A percentile compares a stretch with the other conserved stretches of the same genome.
These are phyloP conservation scores for Actinidia arguta DNA, from an alignment of 179 eudicot genomes.

Conservation along the genomic window DNA sequence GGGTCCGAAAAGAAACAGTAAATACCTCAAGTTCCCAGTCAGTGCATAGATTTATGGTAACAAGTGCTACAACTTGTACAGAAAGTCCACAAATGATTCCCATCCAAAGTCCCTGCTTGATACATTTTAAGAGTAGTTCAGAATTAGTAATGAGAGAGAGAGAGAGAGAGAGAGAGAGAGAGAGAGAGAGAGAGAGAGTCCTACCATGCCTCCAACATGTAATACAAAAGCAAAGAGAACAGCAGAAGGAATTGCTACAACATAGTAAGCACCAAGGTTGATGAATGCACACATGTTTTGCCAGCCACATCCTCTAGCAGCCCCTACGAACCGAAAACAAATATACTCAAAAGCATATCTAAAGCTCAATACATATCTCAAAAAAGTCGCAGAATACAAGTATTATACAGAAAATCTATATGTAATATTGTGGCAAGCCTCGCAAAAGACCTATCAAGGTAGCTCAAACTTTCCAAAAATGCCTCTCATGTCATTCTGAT, in stretches of 20 bases:
- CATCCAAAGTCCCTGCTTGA: constrained; percentile 68
- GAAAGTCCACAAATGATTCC: constrained; percentile 68
- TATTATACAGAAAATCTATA: too few relatives aligned
- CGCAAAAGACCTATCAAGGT: neutral
- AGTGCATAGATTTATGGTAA: constrained; percentile 53
- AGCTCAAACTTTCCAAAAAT: too few relatives aligned
- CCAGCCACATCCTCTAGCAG: constrained; percentile 91
- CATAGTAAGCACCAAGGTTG: constrained; percentile 79
- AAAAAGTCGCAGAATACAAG: neutral
- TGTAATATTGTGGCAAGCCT: neutral
- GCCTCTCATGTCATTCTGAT: too few relatives aligned
- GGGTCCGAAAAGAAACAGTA: neutral
- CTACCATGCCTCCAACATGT: constrained; percentile 72
- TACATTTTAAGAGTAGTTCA: neutral
- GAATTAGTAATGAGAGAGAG: too few relatives aligned
- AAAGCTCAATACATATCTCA: neutral
- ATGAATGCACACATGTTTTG: constrained; percentile 61
- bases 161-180: constrained; percentile 1
- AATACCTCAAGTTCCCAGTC: constrained; percentile 64
- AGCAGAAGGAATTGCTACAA: constrained; percentile 65
- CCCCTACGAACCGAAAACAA: constrained; percentile 36
- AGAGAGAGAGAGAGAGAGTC: neutral
- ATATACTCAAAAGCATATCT: neutral
- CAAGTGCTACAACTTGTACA: constrained; percentile 55
- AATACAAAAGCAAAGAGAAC: constrained; percentile 62